phyloP scores from a whole-genome alignment of 208 protist genomes.

The Herpetomonas tarakana region DNA sequence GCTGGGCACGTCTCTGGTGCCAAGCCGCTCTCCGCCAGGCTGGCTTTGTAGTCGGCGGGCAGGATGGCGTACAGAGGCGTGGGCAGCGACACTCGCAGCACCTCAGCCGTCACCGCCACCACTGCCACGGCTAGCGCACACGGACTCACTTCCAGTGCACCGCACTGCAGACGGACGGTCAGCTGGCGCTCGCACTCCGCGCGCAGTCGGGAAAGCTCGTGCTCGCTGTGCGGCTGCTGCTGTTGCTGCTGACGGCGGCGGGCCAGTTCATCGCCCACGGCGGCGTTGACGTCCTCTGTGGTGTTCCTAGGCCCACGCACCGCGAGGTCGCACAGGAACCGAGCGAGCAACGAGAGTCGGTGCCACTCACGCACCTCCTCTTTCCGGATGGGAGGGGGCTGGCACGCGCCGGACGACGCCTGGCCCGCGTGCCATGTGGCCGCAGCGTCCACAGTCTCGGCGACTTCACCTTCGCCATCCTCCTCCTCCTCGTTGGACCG shows the following conservation, averaged over 20 bases:
- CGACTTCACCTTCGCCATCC: background rate
- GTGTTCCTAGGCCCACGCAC: slow-evolving; percentile 8
- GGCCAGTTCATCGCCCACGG: background rate
- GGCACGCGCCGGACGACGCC: background rate
- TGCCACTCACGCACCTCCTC: slow-evolving; percentile 6
- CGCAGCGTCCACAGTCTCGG: background rate
- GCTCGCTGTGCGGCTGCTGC: background rate
- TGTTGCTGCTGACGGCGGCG: background rate
- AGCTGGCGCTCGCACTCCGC: background rate
- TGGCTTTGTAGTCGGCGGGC: slow-evolving; percentile 13
- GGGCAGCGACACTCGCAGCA: slow-evolving; percentile 32
- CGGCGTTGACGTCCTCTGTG: background rate
- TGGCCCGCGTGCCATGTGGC: background rate
- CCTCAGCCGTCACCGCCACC: slow-evolving; percentile 41
- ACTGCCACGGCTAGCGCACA: slow-evolving; percentile 37
- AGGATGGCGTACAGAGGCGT: slow-evolving; percentile 30
- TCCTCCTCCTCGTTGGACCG: background rate
- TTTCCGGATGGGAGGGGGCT: background rate
- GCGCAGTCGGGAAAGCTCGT: background rate
- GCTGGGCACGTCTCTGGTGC: too few species aligned
- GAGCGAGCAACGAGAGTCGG: slow-evolving; percentile 11
- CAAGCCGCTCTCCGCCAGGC: slow-evolving; percentile 12
- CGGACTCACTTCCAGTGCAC: slow-evolving; percentile 21
- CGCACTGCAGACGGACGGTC: background rate
- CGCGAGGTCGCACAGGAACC: slow-evolving; percentile 17